Base-by-base conservation (phyloP, 331 rosid genomes). In the Erythrophleum ivorense region DNA sequence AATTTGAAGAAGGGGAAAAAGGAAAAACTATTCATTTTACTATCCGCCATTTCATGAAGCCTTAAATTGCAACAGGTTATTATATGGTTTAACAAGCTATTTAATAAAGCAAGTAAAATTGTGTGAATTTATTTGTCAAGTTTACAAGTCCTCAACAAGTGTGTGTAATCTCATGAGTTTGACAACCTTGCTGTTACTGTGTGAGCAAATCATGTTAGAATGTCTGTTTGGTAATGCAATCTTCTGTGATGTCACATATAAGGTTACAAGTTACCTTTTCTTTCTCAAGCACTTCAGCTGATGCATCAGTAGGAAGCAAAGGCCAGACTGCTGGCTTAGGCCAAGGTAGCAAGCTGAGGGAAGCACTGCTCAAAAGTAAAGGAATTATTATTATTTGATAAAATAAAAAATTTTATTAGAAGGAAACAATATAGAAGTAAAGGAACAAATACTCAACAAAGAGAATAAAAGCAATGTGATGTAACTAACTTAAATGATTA, bases 241-340 rank as follows among this genome's bases (percentile, higher is more conserved):
- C 79, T 33, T 58, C 13, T 71, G 40, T 67, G 16, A 65, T 21
- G 65, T 73, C 55, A 81, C 72, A 69, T 78, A 58, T 41, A 78
- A 69, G 68, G 46, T 71, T 71, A 78, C 53, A 72, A 76, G 69
- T 86, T 82, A 96, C 99, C 96, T 93, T 96, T 86, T 94, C 99
- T 87, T 94, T 94, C 78, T 86, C 92, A 80, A 96, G 88, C 86
- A 94, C 98, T 85, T 96, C 93, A 57, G 95, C 85, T 24, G 97
- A 96, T 77, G 94, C 91, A 62, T 90, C 98, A 60, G 92, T 82
- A 80, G 99, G 97, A 88, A 91, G 90, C 49, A 83, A 81, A 71
- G 99, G 99, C 99, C 99, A 96, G 68, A 87, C 86, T 78, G 92
- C 91, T 80, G 99, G 97, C 89, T 89, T 96, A 71, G 98, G 99